phyloP scores from a whole-genome alignment of 2,329 filamentous ascomycete species.

The Trichoderma atrobrunneum region DNA sequence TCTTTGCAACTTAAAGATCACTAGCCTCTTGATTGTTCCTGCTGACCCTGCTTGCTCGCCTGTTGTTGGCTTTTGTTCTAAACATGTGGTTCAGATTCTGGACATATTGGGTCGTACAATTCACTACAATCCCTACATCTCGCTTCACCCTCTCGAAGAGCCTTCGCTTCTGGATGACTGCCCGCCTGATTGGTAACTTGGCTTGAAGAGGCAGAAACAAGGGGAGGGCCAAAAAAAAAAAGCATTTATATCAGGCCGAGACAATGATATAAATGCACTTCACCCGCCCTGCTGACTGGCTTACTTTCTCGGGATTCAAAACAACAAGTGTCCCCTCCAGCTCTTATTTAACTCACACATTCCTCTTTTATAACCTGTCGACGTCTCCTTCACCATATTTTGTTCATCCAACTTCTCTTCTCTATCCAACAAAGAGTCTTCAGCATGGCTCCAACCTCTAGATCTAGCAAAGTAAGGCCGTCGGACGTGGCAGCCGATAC shows the following conservation, averaged over 20 bases:
- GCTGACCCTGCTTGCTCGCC: conserved; percentile 27
- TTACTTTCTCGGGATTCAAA: conserved; percentile 4
- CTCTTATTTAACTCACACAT: background rate
- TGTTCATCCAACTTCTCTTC: background rate
- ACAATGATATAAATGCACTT: conserved; percentile 15
- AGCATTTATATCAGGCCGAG: conserved; percentile 8
- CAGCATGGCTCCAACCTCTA: conserved; percentile 34
- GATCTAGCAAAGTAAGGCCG: conserved; percentile 35
- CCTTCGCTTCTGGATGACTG: conserved; percentile 16
- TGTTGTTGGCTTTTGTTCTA: conserved; percentile 35
- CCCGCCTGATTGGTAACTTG: conserved; percentile 1
- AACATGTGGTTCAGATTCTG: conserved; percentile 37
- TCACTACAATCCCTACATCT: conserved; percentile 30
- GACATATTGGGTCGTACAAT: conserved; percentile 37
- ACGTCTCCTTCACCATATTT: background rate
- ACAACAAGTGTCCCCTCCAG: background rate
- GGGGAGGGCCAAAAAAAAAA: background rate
- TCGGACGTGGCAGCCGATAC: conserved; percentile 70
- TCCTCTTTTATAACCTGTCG: background rate
- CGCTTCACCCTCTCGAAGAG: conserved; percentile 24
- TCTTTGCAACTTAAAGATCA: conserved; percentile 14
- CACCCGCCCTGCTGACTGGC: conserved; percentile 8
- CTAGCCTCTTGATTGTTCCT: conserved; percentile 13
- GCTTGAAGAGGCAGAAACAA: background rate
- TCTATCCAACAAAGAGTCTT: background rate